phyloP scores from a whole-genome alignment of 495 filamentous ascomycete genomes.

The Chaetomium cochliodes region DNA sequence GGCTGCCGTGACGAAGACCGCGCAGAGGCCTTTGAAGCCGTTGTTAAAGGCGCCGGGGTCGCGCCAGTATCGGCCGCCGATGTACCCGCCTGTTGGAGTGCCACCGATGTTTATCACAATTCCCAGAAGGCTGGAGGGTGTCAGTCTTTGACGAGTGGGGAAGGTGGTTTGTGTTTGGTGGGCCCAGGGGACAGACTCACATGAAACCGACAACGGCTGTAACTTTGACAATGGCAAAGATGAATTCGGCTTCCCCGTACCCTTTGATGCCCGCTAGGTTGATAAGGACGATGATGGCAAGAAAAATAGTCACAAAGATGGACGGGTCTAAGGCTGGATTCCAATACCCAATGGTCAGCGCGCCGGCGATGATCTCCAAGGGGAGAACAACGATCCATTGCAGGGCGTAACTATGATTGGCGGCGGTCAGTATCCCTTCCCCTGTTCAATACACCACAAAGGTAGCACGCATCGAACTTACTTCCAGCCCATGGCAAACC shows the following conservation, averaged over 20 bases:
- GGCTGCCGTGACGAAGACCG: conserved; percentile 87
- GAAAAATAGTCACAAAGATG: conserved; percentile 82
- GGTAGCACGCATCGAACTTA: conserved; percentile 27
- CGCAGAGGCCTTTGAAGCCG: conserved; percentile 93
- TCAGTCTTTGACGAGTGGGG: not conserved
- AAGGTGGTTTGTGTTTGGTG: conserved; percentile 1
- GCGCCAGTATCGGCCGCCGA: conserved; percentile 78
- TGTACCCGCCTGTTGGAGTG: conserved; percentile 71
- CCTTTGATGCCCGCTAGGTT: conserved; percentile 85
- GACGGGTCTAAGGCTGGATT: conserved; percentile 62
- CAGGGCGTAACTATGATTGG: conserved; percentile 68
- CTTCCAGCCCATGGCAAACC: conserved; percentile 99
- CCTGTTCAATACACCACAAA: not conserved
- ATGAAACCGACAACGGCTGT: conserved; percentile 85
- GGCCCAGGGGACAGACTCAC: conserved; percentile 48
- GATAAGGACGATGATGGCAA: conserved; percentile 69
- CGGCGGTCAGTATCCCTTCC: not conserved
- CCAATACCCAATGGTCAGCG: conserved; percentile 89
- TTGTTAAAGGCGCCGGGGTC: conserved; percentile 85
- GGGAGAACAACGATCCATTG: conserved; percentile 92
- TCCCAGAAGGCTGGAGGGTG: conserved; percentile 61
- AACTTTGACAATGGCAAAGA: conserved; percentile 85
- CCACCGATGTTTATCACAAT: conserved; percentile 80
- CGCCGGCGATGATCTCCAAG: conserved; percentile 81
- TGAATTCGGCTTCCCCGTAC: conserved; percentile 89